Percentiles rank a stretch among this genome's conserved stretches.
phyloP scores from a whole-genome alignment of 441 rosid species.

The Erodium chrysanthum region DNA sequence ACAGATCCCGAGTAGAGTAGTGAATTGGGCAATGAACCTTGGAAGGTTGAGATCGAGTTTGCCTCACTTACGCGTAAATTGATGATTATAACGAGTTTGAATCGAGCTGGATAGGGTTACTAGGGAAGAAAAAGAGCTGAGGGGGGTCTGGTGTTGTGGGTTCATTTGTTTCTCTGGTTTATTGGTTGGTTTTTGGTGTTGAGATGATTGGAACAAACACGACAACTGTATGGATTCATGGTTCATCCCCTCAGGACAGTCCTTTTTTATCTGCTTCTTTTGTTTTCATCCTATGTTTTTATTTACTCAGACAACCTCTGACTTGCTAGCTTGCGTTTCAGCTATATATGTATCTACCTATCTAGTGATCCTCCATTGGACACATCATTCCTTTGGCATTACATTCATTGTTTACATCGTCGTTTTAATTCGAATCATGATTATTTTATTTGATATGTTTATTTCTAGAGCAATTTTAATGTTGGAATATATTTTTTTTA shows the following conservation, averaged over 20 bases:
- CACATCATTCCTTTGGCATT: not conserved
- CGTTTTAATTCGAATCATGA: too few species aligned
- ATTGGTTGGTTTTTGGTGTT: not conserved
- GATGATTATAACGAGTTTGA: too few species aligned
- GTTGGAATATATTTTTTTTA: too few species aligned
- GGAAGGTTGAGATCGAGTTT: too few species aligned
- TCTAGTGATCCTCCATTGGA: not conserved
- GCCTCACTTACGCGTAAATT: too few species aligned
- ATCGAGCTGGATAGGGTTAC: too few species aligned
- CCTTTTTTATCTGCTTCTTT: not conserved
- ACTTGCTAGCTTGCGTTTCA: not conserved
- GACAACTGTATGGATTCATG: not conserved
- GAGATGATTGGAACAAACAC: not conserved
- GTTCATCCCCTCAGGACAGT: conserved; percentile 6
- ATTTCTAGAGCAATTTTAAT: too few species aligned
- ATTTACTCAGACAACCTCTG: too few species aligned
- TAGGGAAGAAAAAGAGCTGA: too few species aligned
- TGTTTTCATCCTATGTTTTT: not conserved
- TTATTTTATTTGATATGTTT: too few species aligned
- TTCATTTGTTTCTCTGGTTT: not conserved
- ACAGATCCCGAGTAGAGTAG: not conserved
- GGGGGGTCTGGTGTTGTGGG: too few species aligned
- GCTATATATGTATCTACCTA: not conserved
- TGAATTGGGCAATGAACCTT: not conserved
- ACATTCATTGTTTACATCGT: too few species aligned